Base-by-base conservation (phyloP, 2,329 filamentous ascomycete genomes). In the Thielaviopsis cerberus region DNA sequence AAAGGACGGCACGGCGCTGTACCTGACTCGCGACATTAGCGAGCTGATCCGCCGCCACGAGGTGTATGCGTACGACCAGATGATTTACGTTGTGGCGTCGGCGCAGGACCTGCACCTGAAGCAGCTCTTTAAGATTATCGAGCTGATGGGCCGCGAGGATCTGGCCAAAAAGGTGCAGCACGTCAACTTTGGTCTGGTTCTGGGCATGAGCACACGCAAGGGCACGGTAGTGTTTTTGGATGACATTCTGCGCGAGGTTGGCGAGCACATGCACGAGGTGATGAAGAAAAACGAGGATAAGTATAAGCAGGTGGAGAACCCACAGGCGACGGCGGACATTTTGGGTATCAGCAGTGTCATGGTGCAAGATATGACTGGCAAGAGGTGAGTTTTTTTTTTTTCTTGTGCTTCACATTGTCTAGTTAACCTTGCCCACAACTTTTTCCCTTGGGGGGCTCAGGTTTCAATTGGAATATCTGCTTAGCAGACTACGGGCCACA, bases 291-390 rank as follows among this genome's bases (percentile, higher is more conserved):
- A 97, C 70, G 78, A 86, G 65, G 76, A 79, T 67, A 98, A 98
- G 76, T 98, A 97, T 71, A 73, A 81, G 59, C 89, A 96, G 71
- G 84, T 98, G 22, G 86, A 84, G 66, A 76, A 97, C 69, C 91
- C 91, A 0, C 82, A 81, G 57, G 78, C 80, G 57, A 86, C 83
- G 10, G 89, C 92, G 61, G 92, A 97, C 72, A 88, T 80, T 11
- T 79, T 97, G 2, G 92, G 91, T 62, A 96, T 97, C 68, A 90
- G 86, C 63, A 85, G 86, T 67, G 91, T 97, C 67, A 97, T 97
- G 89, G 88, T 95, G 22, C 91, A 97, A 71, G 92, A 97, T 67
- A 95, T 97, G 88, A 86, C 81, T 63, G 92, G 91, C 69, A 97
- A 96, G 80, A 81, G 62, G 62, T 63, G 27, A 56, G 62, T 45